Evolutionary conservation across 768 basidiomycete species (phyloP).

Genomic region (Mycena galopus): DNA sequence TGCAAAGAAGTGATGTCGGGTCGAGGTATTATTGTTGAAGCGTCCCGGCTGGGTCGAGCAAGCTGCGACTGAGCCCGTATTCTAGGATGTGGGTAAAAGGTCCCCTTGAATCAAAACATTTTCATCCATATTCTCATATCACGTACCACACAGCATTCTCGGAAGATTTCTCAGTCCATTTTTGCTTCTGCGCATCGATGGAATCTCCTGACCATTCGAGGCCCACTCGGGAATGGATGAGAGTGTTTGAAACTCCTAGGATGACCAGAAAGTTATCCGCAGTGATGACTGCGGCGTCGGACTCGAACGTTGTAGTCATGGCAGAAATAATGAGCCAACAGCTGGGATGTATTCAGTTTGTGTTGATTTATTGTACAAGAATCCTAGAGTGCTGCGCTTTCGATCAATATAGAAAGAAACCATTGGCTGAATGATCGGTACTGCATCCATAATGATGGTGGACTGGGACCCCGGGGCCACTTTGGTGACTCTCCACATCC

Average conservation of each 20-base stretch:
- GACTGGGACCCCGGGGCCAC: neutral
- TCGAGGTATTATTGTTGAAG: too few species aligned
- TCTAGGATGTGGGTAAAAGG: too few species aligned
- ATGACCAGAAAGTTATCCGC: neutral
- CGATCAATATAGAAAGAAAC: slow-evolving; percentile 14
- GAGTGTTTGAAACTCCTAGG: slow-evolving; percentile 1
- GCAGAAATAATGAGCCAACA: neutral
- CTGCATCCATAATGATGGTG: neutral
- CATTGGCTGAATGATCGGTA: neutral
- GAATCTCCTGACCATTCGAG: neutral
- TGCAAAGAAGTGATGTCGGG: too few species aligned
- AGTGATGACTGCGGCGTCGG: neutral
- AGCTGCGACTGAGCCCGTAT: too few species aligned
- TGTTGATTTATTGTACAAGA: neutral
- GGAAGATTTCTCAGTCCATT: too few species aligned
- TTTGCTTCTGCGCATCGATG: neutral
- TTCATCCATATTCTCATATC: too few species aligned
- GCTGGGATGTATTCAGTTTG: neutral
- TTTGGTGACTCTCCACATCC: neutral
- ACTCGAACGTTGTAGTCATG: neutral
- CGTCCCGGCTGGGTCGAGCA: too few species aligned
- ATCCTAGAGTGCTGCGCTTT: slow-evolving; percentile 22
- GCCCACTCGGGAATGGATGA: slow-evolving; percentile 16
- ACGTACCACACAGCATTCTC: neutral
- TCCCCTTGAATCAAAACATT: too few species aligned